phyloP scores from a whole-genome alignment of 1,284 basidiomycete genomes.

The Sanguinoderma infundibulare region DNA sequence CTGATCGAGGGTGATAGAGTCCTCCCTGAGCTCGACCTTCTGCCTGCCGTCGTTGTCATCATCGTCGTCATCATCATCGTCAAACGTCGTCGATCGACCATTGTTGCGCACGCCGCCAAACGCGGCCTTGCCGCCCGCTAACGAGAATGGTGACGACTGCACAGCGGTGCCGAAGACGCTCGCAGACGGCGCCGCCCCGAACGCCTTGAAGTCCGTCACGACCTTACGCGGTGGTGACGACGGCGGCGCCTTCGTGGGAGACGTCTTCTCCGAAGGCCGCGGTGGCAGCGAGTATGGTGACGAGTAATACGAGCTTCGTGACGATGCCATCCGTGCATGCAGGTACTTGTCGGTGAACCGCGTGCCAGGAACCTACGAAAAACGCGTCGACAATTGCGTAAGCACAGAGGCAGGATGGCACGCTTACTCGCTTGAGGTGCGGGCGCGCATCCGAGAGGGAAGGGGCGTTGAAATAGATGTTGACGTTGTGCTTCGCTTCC shows the following conservation, averaged over 20 bases:
- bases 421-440: slow-evolving; percentile 77
- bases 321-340: slow-evolving; percentile 65
- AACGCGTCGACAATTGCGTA: slow-evolving; percentile 3
- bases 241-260: slow-evolving; percentile 43
- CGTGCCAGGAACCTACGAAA: slow-evolving; percentile 83
- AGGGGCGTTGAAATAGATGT: slow-evolving; percentile 81
- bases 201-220: slow-evolving; percentile 87
- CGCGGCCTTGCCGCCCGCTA: slow-evolving; percentile 80
- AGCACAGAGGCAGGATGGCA: neutral
- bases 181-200: slow-evolving; percentile 76
- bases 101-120: slow-evolving; percentile 69
- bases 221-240: slow-evolving; percentile 81
- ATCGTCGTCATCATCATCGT: slow-evolving; percentile 54
- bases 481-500: slow-evolving; percentile 90
- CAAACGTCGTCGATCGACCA: slow-evolving; percentile 47
- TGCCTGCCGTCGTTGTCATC: slow-evolving; percentile 73
- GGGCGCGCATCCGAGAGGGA: slow-evolving; percentile 80
- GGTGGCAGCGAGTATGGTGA: slow-evolving; percentile 53
- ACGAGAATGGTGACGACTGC: slow-evolving; percentile 74
- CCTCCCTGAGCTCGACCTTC: slow-evolving; percentile 75
- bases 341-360: slow-evolving; percentile 96
- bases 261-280: slow-evolving; percentile 38
- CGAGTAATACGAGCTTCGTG: slow-evolving; percentile 56
- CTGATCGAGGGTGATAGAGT: slow-evolving; percentile 88
- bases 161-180: slow-evolving; percentile 85